These are phyloP conservation scores for Misopates orontium DNA, from an alignment of 257 asterid species.

Conservation along the genomic window DNA sequence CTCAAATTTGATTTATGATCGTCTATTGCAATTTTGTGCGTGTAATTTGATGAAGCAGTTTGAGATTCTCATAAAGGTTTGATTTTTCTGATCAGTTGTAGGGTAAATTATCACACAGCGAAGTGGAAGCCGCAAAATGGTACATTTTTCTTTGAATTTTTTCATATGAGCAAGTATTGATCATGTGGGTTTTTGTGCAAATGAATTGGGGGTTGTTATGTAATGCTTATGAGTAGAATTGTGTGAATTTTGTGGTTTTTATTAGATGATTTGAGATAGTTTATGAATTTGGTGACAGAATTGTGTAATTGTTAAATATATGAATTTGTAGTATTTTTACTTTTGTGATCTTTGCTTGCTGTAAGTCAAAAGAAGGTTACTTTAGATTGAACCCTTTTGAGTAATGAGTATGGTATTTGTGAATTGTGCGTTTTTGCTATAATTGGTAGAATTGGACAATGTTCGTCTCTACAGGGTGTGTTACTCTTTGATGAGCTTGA, in stretches of 20 bases:
- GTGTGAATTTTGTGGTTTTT: background rate
- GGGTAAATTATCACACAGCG: slow-evolving; percentile 31
- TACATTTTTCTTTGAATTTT: slow-evolving; percentile 20
- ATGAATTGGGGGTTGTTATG: slow-evolving; percentile 5
- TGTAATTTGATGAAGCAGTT: slow-evolving; percentile 2
- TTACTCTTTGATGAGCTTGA: background rate
- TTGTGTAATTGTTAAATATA: background rate
- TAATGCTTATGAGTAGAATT: background rate
- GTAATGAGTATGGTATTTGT: background rate
- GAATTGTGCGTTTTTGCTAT: background rate
- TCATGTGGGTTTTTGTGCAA: background rate
- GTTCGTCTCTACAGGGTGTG: background rate
- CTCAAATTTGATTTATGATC: too few relatives aligned
- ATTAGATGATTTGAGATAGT: slow-evolving; percentile 8
- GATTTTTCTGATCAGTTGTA: slow-evolving; percentile 22
- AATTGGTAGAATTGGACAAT: background rate
- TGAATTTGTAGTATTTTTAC: background rate
- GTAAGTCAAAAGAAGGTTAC: too few relatives aligned
- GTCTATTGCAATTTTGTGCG: too few relatives aligned
- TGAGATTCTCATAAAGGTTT: slow-evolving; percentile 9
- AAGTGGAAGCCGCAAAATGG: slow-evolving; percentile 52
- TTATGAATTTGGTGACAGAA: slow-evolving; percentile 5
- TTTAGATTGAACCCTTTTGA: background rate
- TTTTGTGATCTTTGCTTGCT: too few relatives aligned
- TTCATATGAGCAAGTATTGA: background rate